Conservation (phyloP, 768 basidiomycete genomes). For the Hortiboletus campestris region DNA sequence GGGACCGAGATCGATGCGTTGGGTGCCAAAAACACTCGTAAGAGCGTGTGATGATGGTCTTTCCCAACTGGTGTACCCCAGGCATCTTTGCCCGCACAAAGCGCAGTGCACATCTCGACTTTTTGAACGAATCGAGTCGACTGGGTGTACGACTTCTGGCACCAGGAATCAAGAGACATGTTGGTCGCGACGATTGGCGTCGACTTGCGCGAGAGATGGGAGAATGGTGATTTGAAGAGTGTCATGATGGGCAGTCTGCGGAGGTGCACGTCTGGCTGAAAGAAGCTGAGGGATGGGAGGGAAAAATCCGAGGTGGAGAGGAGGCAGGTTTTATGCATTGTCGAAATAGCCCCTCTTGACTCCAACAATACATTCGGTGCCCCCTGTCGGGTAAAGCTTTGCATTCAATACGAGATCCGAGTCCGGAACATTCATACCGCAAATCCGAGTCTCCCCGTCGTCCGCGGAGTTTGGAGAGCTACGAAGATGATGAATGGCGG, state of each 20-base stretch:
- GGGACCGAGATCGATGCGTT: no score
- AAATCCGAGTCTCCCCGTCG: no score
- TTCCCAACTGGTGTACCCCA: neutral
- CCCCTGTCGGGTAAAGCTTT: neutral
- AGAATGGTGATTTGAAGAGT: neutral
- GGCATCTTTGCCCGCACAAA: neutral
- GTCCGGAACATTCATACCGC: neutral
- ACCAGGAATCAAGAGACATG: constrained; percentile 3
- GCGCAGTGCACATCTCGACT: constrained; percentile 12
- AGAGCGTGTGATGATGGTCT: constrained; percentile 5
- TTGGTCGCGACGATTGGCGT: constrained; percentile 2
- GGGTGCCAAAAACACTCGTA: constrained; percentile 2
- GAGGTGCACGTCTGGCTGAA: neutral
- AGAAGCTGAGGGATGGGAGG: neutral
- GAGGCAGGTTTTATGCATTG: neutral
- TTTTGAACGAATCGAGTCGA: constrained; percentile 1
- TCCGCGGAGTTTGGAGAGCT: neutral
- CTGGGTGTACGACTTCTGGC: neutral
- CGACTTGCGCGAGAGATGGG: neutral
- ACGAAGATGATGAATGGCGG: neutral
- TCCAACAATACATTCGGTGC: neutral
- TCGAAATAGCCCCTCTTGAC: neutral
- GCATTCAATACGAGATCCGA: neutral
- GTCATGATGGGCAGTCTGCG: neutral
- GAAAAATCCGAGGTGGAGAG: fast-evolving